These are phyloP conservation scores for Crithidia sp. DNA, from an alignment of 208 protist genomes.

Conservation along the genomic window DNA sequence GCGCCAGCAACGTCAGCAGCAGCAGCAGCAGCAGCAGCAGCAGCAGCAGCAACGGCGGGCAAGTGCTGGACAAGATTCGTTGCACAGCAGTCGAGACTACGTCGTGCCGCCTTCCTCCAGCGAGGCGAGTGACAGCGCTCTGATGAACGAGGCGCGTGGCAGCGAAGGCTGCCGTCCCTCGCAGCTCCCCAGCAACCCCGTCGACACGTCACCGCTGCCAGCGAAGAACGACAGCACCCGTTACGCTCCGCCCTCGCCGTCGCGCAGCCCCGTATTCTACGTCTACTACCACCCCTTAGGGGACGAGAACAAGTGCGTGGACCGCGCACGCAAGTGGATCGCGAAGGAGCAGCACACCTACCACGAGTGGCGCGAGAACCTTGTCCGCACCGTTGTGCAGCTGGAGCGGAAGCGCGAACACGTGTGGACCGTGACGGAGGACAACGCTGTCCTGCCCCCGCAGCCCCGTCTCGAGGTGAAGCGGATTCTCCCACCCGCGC, in stretches of 20 bases:
- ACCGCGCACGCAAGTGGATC: slow-evolving; percentile 55
- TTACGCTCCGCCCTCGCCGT: slow-evolving; percentile 1
- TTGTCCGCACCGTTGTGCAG: slow-evolving; percentile 24
- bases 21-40: background rate
- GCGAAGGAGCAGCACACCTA: slow-evolving; percentile 50
- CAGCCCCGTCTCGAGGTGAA: slow-evolving; percentile 11
- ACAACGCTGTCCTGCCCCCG: slow-evolving; percentile 6
- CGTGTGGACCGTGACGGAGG: slow-evolving; percentile 6
- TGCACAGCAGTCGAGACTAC: slow-evolving; percentile 21
- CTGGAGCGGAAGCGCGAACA: slow-evolving; percentile 32
- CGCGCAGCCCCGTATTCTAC: slow-evolving; percentile 44
- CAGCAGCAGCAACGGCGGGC: slow-evolving; percentile 2
- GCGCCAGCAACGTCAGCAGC: background rate
- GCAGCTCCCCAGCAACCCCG: background rate
- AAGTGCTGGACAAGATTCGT: background rate
- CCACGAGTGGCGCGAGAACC: slow-evolving; percentile 38
- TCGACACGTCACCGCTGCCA: background rate
- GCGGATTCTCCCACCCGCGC: slow-evolving; percentile 48
- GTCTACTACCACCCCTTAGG: slow-evolving; percentile 72
- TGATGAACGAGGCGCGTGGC: background rate
- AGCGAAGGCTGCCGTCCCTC: background rate
- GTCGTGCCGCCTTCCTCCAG: slow-evolving; percentile 4
- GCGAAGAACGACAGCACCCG: background rate
- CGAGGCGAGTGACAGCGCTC: background rate
- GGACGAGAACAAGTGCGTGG: slow-evolving; percentile 53